Evolutionary conservation across 192 early-diverging fungal genomes (phyloP).

Genomic region (Glomus cerebriforme): DNA sequence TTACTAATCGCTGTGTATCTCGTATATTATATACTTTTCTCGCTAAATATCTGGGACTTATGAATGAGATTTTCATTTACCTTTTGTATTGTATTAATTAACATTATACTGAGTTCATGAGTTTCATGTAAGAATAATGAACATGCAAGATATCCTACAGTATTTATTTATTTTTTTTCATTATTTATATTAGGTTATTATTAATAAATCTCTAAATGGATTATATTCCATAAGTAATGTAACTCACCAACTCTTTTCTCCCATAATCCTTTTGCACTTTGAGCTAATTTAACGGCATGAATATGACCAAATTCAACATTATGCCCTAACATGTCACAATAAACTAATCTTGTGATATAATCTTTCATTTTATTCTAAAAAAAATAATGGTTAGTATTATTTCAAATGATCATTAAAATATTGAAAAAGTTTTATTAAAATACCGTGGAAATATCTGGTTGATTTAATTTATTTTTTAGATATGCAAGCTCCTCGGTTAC

Average conservation of each 20-base stretch:
- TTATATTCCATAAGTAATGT: background rate
- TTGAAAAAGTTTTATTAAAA: background rate
- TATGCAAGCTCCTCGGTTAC: conserved; percentile 11
- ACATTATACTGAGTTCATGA: conserved; percentile 55
- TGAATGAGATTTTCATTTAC: conserved; percentile 31
- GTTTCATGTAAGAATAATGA: conserved; percentile 50
- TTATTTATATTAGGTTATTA: background rate
- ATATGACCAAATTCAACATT: conserved; percentile 58
- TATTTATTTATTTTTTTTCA: conserved; percentile 15
- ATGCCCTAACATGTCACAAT: conserved; percentile 57
- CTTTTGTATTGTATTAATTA: conserved; percentile 58
- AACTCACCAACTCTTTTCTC: conserved; percentile 51
- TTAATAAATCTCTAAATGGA: background rate
- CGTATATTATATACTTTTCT: no score
- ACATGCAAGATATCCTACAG: conserved; percentile 52
- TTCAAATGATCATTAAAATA: background rate
- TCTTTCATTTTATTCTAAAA: conserved; percentile 51
- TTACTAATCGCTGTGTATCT: no score
- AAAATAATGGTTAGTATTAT: background rate
- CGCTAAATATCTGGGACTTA: no score
- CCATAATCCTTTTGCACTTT: conserved; percentile 51
- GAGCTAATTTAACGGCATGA: conserved; percentile 55
- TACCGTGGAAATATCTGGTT: conserved; percentile 23
- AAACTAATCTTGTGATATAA: conserved; percentile 52
- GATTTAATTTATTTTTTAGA: conserved; percentile 22